Evolutionary conservation across 257 asterid genomes (phyloP).

Genomic region (Plectranthus barbatus): DNA sequence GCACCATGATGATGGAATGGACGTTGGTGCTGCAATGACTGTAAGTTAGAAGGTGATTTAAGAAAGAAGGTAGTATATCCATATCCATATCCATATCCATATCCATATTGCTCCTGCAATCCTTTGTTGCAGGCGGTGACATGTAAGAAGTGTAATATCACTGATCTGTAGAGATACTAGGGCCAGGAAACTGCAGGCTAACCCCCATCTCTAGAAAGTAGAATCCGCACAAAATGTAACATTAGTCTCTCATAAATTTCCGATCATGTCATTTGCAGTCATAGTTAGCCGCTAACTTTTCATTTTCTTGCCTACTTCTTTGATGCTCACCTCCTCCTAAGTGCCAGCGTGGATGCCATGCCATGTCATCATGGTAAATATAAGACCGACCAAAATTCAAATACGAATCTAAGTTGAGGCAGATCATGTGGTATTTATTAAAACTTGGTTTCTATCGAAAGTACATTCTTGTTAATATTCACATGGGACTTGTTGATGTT

Average conservation of each 20-base stretch:
- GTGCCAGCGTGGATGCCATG: too few species aligned
- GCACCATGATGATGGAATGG: slow-evolving; percentile 25
- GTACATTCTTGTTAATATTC: not conserved
- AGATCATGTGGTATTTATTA: too few species aligned
- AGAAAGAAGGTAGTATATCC: slow-evolving; percentile 17
- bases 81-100: too few species aligned
- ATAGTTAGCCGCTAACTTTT: slow-evolving; percentile 15
- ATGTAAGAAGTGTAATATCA: slow-evolving; percentile 22
- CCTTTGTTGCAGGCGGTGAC: slow-evolving; percentile 15
- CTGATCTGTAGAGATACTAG: slow-evolving; percentile 17
- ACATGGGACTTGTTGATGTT: too few species aligned
- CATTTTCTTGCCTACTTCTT: not conserved
- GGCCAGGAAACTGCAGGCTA: slow-evolving; percentile 17
- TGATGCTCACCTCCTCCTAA: too few species aligned
- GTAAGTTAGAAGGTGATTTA: slow-evolving; percentile 4
- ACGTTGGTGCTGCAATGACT: not conserved
- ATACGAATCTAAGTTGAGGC: too few species aligned
- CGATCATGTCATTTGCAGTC: slow-evolving; percentile 29
- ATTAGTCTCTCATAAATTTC: slow-evolving; percentile 12
- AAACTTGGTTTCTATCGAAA: not conserved
- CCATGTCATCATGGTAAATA: too few species aligned
- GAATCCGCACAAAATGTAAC: slow-evolving; percentile 31
- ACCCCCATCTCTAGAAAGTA: slow-evolving; percentile 29
- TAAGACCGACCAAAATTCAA: too few species aligned
- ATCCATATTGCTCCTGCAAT: slow-evolving; percentile 14